Conservation (phyloP, 2,329 filamentous ascomycete species). For the Trichocomaceae sp. region DNA sequence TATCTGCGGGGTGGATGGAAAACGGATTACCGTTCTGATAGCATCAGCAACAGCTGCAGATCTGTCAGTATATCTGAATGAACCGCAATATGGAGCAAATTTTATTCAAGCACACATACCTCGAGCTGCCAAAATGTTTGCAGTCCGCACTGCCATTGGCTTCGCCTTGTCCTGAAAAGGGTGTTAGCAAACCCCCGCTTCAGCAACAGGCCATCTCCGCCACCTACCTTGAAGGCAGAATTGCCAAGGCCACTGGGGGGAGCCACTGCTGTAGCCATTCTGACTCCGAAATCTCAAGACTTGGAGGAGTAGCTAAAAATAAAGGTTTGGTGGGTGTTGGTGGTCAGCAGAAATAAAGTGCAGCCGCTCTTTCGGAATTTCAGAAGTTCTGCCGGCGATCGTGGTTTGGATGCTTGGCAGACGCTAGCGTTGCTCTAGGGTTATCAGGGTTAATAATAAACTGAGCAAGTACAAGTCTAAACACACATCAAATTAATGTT, state of each 20-base stretch:
- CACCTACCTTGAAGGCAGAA: slow-evolving; percentile 58
- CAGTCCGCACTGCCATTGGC: slow-evolving; percentile 90
- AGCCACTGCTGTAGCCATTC: slow-evolving; percentile 46
- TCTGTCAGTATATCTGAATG: slow-evolving; percentile 20
- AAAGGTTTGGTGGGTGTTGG: slow-evolving; percentile 17
- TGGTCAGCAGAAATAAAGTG: slow-evolving; percentile 20
- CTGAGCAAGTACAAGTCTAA: no score
- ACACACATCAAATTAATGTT: no score
- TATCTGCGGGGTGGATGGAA: slow-evolving; percentile 4
- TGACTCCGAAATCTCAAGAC: slow-evolving; percentile 26
- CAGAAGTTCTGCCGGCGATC: slow-evolving; percentile 32
- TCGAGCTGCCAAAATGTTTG: slow-evolving; percentile 95
- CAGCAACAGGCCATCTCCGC: slow-evolving; percentile 18
- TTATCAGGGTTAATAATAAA: no score
- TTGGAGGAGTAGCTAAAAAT: slow-evolving; percentile 19
- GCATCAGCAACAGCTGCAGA: slow-evolving; percentile 84
- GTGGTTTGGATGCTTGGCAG: slow-evolving; percentile 30
- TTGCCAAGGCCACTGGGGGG: slow-evolving; percentile 49
- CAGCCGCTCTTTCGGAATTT: slow-evolving; percentile 28
- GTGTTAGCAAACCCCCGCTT: slow-evolving; percentile 36
- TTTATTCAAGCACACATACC: slow-evolving; percentile 48
- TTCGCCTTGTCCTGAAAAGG: slow-evolving; percentile 75
- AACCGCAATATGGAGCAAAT: neutral
- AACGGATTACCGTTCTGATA: slow-evolving; percentile 65
- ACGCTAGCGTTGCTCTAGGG: slow-evolving; percentile 26